Evolutionary conservation across 305 asterid genomes (phyloP).

Genomic region (Solanum aculeatissimum): DNA sequence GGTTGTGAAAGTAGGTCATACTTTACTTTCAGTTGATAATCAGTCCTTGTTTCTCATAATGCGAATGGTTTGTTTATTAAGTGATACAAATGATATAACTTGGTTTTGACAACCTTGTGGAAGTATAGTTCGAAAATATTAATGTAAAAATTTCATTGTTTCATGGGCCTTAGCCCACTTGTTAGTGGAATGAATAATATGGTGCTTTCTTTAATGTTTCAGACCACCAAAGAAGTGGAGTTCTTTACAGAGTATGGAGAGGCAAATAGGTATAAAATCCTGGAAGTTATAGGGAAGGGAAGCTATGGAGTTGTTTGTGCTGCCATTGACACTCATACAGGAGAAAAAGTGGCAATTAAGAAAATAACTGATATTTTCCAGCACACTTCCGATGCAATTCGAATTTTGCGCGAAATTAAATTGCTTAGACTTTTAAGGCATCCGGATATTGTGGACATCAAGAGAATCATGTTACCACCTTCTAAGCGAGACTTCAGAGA

Average conservation of each 20-base stretch:
- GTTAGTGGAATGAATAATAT: not conserved
- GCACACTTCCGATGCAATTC: constrained; percentile 81
- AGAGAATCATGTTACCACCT: constrained; percentile 90
- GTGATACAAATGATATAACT: not conserved
- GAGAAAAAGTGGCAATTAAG: constrained; percentile 93
- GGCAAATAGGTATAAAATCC: constrained; percentile 77
- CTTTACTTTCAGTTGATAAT: not conserved
- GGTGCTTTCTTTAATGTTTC: not conserved
- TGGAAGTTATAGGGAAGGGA: constrained; percentile 93
- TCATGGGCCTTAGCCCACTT: not conserved
- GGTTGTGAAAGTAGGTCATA: not conserved
- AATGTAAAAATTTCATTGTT: not conserved
- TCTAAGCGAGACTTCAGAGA: constrained; percentile 84
- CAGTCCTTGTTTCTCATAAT: not conserved
- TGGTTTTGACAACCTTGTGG: not conserved
- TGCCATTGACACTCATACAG: constrained; percentile 81
- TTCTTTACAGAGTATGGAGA: constrained; percentile 91
- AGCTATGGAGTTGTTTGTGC: constrained; percentile 99
- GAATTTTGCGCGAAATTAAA: constrained; percentile 90
- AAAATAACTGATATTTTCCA: constrained; percentile 85
- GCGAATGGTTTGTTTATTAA: not conserved
- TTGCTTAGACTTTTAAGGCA: constrained; percentile 87
- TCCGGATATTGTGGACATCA: constrained; percentile 95
- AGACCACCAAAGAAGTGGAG: constrained; percentile 61
- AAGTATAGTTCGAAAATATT: not conserved